These are phyloP conservation scores for Pulveroboletus sp. DNA, from an alignment of 768 basidiomycete genomes.

Conservation along the genomic window DNA sequence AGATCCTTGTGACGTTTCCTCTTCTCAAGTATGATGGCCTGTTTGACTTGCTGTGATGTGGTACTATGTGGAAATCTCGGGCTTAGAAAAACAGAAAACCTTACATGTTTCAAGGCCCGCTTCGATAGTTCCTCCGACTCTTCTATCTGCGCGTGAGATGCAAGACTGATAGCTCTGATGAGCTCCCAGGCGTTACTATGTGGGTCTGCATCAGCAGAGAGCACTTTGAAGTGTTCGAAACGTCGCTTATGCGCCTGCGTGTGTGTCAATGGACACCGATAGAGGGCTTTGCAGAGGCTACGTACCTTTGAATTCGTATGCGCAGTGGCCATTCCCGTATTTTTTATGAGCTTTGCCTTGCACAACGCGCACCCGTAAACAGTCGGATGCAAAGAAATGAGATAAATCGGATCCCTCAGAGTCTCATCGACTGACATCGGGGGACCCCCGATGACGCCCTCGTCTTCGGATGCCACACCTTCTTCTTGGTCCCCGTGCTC, in stretches of 20 bases:
- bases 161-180: conserved; percentile 20
- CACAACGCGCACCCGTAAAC: conserved; percentile 62
- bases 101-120: conserved; percentile 59
- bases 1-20: conserved; percentile 46
- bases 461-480: conserved; percentile 22
- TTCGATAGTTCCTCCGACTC: conserved; percentile 41
- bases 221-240: conserved; percentile 43
- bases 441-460: conserved; percentile 32
- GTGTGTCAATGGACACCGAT: neutral
- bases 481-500: conserved; percentile 26
- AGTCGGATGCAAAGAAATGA: conserved; percentile 51
- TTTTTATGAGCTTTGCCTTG: conserved; percentile 69
- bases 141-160: neutral
- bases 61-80: neutral
- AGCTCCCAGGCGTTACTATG: conserved; percentile 46
- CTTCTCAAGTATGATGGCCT: conserved; percentile 40
- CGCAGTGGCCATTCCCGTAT: conserved; percentile 45
- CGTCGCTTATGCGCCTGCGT: conserved; percentile 61
- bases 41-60: conserved; percentile 42
- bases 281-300: conserved; percentile 18
- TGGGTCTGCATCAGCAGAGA: conserved; percentile 38
- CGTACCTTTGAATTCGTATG: conserved; percentile 64
- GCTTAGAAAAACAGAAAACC: conserved; percentile 8
- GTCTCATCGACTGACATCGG: conserved; percentile 55
- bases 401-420: conserved; percentile 58